These are phyloP conservation scores for Kentomonas sorsogonicus DNA, from an alignment of 208 protist species.

Conservation along the genomic window DNA sequence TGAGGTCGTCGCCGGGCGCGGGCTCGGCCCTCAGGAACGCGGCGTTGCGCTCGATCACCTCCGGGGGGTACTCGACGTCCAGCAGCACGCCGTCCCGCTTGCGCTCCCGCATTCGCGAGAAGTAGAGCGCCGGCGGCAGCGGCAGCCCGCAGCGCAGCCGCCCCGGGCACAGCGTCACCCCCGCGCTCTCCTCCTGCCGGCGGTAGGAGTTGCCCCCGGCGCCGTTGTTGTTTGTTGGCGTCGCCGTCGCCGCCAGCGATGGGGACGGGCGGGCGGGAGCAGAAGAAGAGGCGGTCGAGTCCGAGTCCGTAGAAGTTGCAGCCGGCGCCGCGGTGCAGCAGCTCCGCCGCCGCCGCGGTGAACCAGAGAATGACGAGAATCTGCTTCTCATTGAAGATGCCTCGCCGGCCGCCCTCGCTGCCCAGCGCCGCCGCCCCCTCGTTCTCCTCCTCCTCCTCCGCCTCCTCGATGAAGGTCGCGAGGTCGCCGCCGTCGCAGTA, in stretches of 20 bases:
- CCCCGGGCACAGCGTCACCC: no score
- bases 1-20: not conserved
- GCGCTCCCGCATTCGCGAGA: slow-evolving; percentile 40
- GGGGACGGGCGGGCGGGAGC: no score
- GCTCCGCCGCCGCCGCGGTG: not conserved
- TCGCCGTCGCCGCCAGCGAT: no score
- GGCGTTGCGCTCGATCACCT: slow-evolving; percentile 55
- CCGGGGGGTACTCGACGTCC: slow-evolving; percentile 67
- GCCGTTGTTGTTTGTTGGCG: no score
- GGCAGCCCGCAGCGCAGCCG: no score
- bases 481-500: slow-evolving; percentile 58
- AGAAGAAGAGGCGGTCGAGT: slow-evolving; percentile 55
- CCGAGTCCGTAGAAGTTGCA: slow-evolving; percentile 55
- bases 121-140: slow-evolving; percentile 52
- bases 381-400: not conserved
- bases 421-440: not conserved
- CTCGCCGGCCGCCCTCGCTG: no score
- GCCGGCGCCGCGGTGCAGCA: not conserved
- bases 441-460: not conserved
- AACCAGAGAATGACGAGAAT: not conserved
- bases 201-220: no score
- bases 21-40: no score
- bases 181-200: no score
- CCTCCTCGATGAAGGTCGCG: slow-evolving; percentile 52
- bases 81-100: slow-evolving; percentile 32